phyloP scores from a whole-genome alignment of 2,329 filamentous ascomycete genomes.

The Pyrenochaeta sp. region DNA sequence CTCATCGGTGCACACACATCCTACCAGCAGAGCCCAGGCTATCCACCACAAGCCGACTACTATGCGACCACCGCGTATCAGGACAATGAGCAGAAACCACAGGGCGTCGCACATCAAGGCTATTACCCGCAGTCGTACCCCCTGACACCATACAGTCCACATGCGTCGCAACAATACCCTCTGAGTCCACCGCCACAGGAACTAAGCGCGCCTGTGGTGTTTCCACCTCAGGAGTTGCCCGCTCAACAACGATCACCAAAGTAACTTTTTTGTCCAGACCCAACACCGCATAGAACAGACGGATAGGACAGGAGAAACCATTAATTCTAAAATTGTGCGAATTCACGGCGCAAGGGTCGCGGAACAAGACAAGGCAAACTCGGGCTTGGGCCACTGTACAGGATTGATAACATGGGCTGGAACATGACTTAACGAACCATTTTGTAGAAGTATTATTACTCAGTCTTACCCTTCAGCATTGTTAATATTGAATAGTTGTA shows the following conservation, averaged over 20 bases:
- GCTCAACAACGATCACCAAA: neutral
- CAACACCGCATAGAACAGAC: neutral
- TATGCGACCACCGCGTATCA: neutral
- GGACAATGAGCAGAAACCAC: conserved; percentile 4
- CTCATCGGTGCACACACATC: conserved; percentile 1
- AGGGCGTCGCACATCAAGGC: neutral
- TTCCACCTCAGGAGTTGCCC: neutral
- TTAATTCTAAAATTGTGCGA: neutral
- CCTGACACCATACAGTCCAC: conserved; percentile 9
- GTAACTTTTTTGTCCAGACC: neutral
- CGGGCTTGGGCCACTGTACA: too few species aligned
- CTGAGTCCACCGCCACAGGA: neutral
- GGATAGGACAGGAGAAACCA: neutral
- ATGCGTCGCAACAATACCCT: conserved; percentile 3
- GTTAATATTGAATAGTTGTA: too few species aligned
- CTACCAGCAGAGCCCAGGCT: neutral
- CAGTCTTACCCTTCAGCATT: too few species aligned
- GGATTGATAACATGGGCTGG: too few species aligned
- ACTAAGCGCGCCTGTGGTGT: neutral
- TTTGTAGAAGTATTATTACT: too few species aligned
- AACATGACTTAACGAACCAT: too few species aligned
- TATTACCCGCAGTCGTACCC: conserved; percentile 7
- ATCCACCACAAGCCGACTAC: conserved; percentile 1
- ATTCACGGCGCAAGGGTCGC: too few species aligned
- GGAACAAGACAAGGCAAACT: too few species aligned